A percentile compares a stretch with the other conserved stretches of the same genome.
phyloP scores from a whole-genome alignment of 2,329 filamentous ascomycete species.

The Colletotrichum sp. region DNA sequence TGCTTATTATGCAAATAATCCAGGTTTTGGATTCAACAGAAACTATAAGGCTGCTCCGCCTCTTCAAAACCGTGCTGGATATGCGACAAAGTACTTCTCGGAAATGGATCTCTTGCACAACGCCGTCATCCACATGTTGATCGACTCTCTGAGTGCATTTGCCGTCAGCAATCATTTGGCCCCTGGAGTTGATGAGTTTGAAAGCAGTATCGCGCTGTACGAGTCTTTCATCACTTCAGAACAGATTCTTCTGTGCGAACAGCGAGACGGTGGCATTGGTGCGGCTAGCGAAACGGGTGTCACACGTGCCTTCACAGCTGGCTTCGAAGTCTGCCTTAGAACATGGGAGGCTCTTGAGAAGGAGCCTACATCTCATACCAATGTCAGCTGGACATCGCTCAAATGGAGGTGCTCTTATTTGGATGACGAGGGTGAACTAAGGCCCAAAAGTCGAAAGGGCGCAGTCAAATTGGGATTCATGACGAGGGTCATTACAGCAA shows the following conservation, averaged over 20 bases:
- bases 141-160: background rate
- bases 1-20: background rate
- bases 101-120: no score
- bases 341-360: background rate
- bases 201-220: background rate
- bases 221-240: background rate
- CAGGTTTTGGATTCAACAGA: background rate
- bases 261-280: background rate
- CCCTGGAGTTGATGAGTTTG: background rate
- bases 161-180: background rate
- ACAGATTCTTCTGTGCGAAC: background rate
- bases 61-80: no score
- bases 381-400: background rate
- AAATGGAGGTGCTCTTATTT: background rate
- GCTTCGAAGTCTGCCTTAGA: background rate
- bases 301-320: background rate
- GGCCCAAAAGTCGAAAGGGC: background rate
- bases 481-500: background rate
- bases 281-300: background rate
- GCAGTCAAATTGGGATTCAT: background rate
- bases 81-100: background rate
- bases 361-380: accelerated
- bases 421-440: background rate
- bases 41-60: no score
- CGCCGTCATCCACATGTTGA: background rate